A percentile compares a stretch with the other conserved stretches of the same genome.
Evolutionary conservation across 1,139 yeast species (phyloP).

Genomic region (Pichia sp.): DNA sequence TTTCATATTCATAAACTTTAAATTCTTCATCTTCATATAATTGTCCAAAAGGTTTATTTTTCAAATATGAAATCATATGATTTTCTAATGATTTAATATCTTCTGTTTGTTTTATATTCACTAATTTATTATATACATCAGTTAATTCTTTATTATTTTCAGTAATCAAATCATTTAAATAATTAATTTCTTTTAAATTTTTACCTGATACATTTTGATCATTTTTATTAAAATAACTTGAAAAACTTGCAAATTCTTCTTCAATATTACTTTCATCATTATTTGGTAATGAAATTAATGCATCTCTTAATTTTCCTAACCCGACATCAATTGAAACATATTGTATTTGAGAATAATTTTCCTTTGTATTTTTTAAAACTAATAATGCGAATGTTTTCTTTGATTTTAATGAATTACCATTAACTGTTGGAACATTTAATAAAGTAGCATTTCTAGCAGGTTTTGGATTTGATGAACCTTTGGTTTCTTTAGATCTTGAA

Average conservation of each 20-base stretch:
- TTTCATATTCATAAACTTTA: slow-evolving; percentile 53
- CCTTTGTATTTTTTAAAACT: slow-evolving; percentile 38
- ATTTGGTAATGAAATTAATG: slow-evolving; percentile 48
- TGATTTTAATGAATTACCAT: slow-evolving; percentile 38
- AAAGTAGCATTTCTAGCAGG: slow-evolving; percentile 28
- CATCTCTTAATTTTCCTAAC: slow-evolving; percentile 62
- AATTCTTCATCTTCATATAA: slow-evolving; percentile 25
- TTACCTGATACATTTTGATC: slow-evolving; percentile 23
- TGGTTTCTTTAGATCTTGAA: slow-evolving; percentile 23
- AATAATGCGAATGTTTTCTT: slow-evolving; percentile 40
- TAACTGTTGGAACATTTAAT: slow-evolving; percentile 36
- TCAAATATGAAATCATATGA: slow-evolving; percentile 22
- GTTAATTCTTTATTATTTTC: slow-evolving; percentile 18
- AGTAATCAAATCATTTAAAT: slow-evolving; percentile 5
- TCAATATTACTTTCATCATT: slow-evolving; percentile 6
- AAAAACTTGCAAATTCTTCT: slow-evolving; percentile 11
- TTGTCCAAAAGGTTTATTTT: slow-evolving; percentile 16
- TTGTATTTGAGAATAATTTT: slow-evolving; percentile 40
- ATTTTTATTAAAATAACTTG: slow-evolving; percentile 8
- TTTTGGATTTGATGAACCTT: slow-evolving; percentile 13
- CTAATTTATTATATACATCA: slow-evolving; percentile 16
- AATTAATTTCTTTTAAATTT: slow-evolving; percentile 17
- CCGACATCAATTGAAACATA: slow-evolving; percentile 58
- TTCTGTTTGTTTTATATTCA: slow-evolving; percentile 20
- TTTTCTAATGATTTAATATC: slow-evolving; percentile 21